Percentiles rank a stretch among this genome's conserved stretches.
Evolutionary conservation across 805 yeast species (phyloP).

Genomic region (Cyberlindnera petersonii): DNA sequence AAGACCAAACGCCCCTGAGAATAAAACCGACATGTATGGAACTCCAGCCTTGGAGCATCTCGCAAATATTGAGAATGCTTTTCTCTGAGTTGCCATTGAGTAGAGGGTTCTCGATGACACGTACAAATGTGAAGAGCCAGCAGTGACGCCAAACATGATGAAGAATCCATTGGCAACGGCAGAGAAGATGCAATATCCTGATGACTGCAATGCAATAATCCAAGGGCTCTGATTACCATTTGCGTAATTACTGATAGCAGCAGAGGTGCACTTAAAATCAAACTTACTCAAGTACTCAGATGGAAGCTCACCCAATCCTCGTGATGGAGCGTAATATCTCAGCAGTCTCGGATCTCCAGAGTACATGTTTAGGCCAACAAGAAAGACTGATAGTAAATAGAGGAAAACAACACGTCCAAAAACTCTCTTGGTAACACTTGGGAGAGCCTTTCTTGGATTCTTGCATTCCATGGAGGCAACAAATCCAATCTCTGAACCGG

Average conservation of each 20-base stretch:
- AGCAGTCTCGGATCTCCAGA: slow-evolving; percentile 73
- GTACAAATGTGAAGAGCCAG: slow-evolving; percentile 52
- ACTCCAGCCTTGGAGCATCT: slow-evolving; percentile 60
- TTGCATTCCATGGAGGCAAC: slow-evolving; percentile 85
- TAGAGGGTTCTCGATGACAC: slow-evolving; percentile 55
- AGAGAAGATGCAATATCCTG: slow-evolving; percentile 47
- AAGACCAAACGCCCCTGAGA: slow-evolving; percentile 57
- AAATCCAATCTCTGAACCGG: slow-evolving; percentile 79
- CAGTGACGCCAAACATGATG: slow-evolving; percentile 50
- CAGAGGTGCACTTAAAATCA: slow-evolving; percentile 9
- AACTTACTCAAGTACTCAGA: not conserved
- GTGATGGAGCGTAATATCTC: slow-evolving; percentile 39
- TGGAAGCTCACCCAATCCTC: slow-evolving; percentile 15
- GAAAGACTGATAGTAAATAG: slow-evolving; percentile 62
- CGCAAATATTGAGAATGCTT: slow-evolving; percentile 58
- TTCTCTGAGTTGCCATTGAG: slow-evolving; percentile 48
- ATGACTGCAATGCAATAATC: slow-evolving; percentile 52
- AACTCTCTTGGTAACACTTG: slow-evolving; percentile 70
- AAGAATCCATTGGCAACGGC: slow-evolving; percentile 46
- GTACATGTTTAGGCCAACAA: slow-evolving; percentile 68
- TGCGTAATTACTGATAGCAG: slow-evolving; percentile 4
- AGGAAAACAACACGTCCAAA: slow-evolving; percentile 66
- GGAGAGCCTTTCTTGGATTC: slow-evolving; percentile 72
- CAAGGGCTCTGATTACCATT: slow-evolving; percentile 51
- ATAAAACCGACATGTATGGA: slow-evolving; percentile 65